These are phyloP conservation scores for Geranomyces variabilis DNA, from an alignment of 192 early-diverging fungal genomes.

Conservation along the genomic window DNA sequence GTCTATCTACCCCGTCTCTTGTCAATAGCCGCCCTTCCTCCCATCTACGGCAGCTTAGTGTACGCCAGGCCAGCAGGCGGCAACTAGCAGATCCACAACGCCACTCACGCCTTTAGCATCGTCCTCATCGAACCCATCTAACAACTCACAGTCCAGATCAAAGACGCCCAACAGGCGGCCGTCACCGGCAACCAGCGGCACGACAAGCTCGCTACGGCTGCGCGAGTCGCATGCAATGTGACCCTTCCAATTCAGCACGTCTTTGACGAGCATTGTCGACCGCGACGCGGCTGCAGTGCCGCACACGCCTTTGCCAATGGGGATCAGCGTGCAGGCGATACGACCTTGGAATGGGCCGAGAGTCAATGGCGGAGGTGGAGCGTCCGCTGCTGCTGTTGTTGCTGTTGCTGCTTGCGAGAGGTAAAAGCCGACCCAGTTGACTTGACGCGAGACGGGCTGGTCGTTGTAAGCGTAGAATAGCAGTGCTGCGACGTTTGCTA, in stretches of 20 bases:
- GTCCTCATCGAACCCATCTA: slow-evolving; percentile 44
- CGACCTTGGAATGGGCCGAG: slow-evolving; percentile 91
- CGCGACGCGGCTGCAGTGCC: slow-evolving; percentile 73
- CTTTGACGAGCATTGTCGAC: slow-evolving; percentile 64
- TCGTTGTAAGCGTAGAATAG: slow-evolving; percentile 77
- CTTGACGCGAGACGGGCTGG: slow-evolving; percentile 31
- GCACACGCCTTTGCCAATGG: slow-evolving; percentile 85
- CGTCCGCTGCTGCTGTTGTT: neutral
- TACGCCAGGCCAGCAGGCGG: slow-evolving; percentile 12
- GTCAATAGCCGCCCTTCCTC: neutral
- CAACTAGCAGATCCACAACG: slow-evolving; percentile 35
- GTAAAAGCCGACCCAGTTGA: slow-evolving; percentile 81
- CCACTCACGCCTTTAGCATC: slow-evolving; percentile 45
- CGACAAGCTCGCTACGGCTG: slow-evolving; percentile 82
- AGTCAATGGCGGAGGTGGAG: slow-evolving; percentile 29
- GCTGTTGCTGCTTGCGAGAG: slow-evolving; percentile 45
- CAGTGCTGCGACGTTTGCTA: slow-evolving; percentile 79
- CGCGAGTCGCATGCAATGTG: slow-evolving; percentile 93
- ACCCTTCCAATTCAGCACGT: slow-evolving; percentile 82
- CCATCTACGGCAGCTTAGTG: slow-evolving; percentile 27
- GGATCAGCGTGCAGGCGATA: slow-evolving; percentile 85
- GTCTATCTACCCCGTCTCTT: neutral
- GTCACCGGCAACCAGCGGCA: slow-evolving; percentile 62
- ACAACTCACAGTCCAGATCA: slow-evolving; percentile 49
- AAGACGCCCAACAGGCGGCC: slow-evolving; percentile 41